A percentile compares a stretch with the other conserved stretches of the same genome.
These are phyloP conservation scores for Trichodelitschia bisporula DNA, from an alignment of 495 filamentous ascomycete genomes.

Conservation along the genomic window DNA sequence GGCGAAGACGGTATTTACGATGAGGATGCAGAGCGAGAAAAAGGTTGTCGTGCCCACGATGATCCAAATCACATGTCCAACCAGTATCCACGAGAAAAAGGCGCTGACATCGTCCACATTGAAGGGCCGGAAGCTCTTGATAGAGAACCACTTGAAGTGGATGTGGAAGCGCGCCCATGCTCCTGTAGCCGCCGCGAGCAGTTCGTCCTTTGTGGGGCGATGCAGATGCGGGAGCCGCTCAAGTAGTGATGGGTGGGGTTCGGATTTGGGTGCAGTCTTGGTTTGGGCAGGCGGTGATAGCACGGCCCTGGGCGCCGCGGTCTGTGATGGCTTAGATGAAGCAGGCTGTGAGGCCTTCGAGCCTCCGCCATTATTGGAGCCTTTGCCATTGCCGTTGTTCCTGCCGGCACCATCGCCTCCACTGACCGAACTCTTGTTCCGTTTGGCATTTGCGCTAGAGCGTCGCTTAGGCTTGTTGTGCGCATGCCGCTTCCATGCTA, in stretches of 20 bases:
- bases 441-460: no score
- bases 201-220: constrained; percentile 77
- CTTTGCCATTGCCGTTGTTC: no score
- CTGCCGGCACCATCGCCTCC: no score
- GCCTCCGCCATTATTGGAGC: no score
- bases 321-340: not conserved
- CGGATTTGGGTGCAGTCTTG: not conserved
- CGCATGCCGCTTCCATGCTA: no score
- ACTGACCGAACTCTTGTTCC: no score
- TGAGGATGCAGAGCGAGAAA: constrained; percentile 69
- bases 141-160: constrained; percentile 93
- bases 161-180: constrained; percentile 84
- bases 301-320: constrained; percentile 2
- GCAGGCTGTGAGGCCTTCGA: constrained; percentile 3
- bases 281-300: not conserved
- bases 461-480: no score
- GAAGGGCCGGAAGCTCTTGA: constrained; percentile 83
- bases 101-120: constrained; percentile 88
- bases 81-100: constrained; percentile 81
- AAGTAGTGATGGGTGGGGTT: constrained; percentile 22
- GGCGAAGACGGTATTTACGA: constrained; percentile 88
- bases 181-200: constrained; percentile 72
- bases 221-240: constrained; percentile 46
- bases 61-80: constrained; percentile 87
- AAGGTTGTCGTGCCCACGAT: constrained; percentile 91